These are phyloP conservation scores for Pseudogymnoascus sp. DNA, from an alignment of 2,329 filamentous ascomycete genomes.

Conservation along the genomic window DNA sequence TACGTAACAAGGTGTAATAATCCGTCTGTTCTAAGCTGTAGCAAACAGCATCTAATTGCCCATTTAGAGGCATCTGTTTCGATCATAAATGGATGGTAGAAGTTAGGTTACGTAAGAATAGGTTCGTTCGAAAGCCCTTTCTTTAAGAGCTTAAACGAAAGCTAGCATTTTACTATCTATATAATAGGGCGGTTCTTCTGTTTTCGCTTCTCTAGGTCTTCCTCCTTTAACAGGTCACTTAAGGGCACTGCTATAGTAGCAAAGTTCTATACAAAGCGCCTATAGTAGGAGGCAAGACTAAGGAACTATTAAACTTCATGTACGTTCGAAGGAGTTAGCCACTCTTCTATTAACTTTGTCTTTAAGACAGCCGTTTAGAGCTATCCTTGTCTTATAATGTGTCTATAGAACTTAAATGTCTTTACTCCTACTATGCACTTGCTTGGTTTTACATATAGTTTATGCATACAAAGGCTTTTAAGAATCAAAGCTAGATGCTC, in stretches of 20 bases:
- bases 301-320: slow-evolving; percentile 24
- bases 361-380: slow-evolving; percentile 14
- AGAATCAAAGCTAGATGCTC: slow-evolving; percentile 11
- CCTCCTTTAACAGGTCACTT: not conserved
- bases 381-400: slow-evolving; percentile 11
- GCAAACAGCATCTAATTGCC: not conserved
- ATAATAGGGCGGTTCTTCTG: not conserved
- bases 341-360: slow-evolving; percentile 16
- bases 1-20: not conserved
- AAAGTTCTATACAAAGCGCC: slow-evolving; percentile 25
- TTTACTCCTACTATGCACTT: slow-evolving; percentile 16
- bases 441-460: slow-evolving; percentile 7
- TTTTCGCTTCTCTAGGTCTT: not conserved
- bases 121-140: not conserved
- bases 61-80: not conserved
- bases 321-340: slow-evolving; percentile 12
- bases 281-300: slow-evolving; percentile 28
- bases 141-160: not conserved
- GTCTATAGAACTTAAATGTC: slow-evolving; percentile 15
- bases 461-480: not conserved
- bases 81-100: not conserved
- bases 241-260: slow-evolving; percentile 1
- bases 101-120: not conserved
- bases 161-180: not conserved
- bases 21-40: not conserved